phyloP scores from a whole-genome alignment of 768 basidiomycete species.

The Rhodocollybia butyracea region DNA sequence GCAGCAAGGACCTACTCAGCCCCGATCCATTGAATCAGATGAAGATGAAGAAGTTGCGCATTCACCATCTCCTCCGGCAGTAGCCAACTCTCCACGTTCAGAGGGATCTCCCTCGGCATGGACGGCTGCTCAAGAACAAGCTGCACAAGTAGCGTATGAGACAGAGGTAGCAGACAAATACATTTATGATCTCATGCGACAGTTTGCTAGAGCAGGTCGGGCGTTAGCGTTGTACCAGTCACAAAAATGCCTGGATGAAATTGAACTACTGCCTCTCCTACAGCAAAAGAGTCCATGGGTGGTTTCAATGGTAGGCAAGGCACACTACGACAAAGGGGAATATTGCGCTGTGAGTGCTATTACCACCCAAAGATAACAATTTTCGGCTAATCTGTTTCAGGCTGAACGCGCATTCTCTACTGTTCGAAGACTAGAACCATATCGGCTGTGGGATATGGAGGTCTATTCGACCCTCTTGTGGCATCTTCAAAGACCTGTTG shows the following conservation, averaged over 20 bases:
- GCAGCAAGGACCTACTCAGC: conserved; percentile 49
- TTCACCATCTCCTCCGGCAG: conserved; percentile 60
- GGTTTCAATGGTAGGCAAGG: conserved; percentile 78
- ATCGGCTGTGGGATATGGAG: conserved; percentile 90
- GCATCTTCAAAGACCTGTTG: conserved; percentile 84
- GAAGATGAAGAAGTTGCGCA: conserved; percentile 63
- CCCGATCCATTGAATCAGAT: conserved; percentile 67
- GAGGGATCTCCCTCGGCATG: conserved; percentile 62
- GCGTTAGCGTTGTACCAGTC: conserved; percentile 76
- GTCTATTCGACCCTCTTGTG: conserved; percentile 94
- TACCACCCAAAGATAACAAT: conserved; percentile 14
- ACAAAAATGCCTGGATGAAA: conserved; percentile 65
- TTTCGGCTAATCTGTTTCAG: conserved; percentile 38
- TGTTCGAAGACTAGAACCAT: conserved; percentile 82
- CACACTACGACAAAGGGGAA: conserved; percentile 87
- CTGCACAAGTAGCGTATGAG: conserved; percentile 69
- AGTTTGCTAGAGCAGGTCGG: conserved; percentile 78
- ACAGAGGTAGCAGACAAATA: conserved; percentile 76
- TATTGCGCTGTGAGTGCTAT: conserved; percentile 76
- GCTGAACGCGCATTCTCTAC: conserved; percentile 87
- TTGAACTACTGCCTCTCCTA: conserved; percentile 70
- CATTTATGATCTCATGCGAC: conserved; percentile 76
- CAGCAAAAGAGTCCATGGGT: conserved; percentile 78
- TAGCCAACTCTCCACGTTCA: conserved; percentile 57
- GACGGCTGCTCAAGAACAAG: conserved; percentile 66